Evolutionary conservation across 331 rosid species (phyloP).

Genomic region (Cydonia oblonga): DNA sequence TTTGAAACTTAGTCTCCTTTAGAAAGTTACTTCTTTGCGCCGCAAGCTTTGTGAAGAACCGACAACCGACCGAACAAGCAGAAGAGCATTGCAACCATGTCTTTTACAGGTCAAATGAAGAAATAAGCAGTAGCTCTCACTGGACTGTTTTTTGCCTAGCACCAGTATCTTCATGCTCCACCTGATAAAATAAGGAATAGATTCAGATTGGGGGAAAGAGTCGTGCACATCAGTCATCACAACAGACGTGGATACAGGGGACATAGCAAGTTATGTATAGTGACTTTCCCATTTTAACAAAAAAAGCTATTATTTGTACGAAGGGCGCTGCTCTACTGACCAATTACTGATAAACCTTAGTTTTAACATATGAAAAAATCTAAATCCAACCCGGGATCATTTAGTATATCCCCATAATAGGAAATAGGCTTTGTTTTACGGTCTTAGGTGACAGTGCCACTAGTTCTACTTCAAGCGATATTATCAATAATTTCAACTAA

Average conservation of each 20-base stretch:
- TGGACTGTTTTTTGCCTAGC: constrained; percentile 16
- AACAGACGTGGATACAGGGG: neutral
- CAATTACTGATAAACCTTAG: neutral
- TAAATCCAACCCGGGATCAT: neutral
- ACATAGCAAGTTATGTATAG: neutral
- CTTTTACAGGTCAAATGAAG: neutral
- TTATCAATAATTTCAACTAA: neutral
- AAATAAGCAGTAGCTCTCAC: neutral
- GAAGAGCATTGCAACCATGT: neutral
- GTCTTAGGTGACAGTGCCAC: neutral
- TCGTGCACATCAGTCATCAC: neutral
- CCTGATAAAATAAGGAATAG: constrained; percentile 10
- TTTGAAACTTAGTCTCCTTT: neutral
- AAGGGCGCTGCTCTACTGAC: neutral
- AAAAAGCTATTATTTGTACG: neutral
- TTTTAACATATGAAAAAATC: too few species aligned
- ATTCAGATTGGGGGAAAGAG: neutral
- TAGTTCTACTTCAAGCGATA: neutral
- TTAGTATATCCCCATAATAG: neutral
- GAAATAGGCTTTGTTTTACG: neutral
- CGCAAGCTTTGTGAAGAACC: neutral
- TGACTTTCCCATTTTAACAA: neutral
- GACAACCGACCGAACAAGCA: neutral
- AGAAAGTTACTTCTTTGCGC: neutral
- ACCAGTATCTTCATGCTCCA: constrained; percentile 30